Percentiles rank a stretch among this genome's conserved stretches.
These are phyloP conservation scores for Cudoniella acicularis DNA, from an alignment of 495 filamentous ascomycete species.

Conservation along the genomic window DNA sequence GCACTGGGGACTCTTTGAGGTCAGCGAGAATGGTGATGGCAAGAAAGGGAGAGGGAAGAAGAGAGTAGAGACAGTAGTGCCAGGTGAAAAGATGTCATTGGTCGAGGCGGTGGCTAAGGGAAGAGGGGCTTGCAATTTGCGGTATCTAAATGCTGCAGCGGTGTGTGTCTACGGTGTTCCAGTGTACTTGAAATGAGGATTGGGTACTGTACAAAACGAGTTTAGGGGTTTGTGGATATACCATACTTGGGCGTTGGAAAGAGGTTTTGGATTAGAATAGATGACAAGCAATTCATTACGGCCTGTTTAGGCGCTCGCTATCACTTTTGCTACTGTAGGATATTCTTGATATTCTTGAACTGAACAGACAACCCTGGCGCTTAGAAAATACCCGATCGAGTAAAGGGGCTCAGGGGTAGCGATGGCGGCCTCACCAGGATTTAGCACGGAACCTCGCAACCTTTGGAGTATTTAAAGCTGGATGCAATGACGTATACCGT, in stretches of 20 bases:
- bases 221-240: background rate
- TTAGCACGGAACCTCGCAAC: too few relatives aligned
- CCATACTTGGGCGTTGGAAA: constrained; percentile 1
- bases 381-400: too few relatives aligned
- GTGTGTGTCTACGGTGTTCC: constrained; percentile 94
- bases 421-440: background rate
- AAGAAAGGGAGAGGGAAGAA: constrained; percentile 26
- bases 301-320: background rate
- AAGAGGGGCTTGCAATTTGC: constrained; percentile 71
- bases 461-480: too few relatives aligned
- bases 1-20: constrained; percentile 72
- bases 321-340: background rate
- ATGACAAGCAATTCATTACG: background rate
- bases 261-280: background rate
- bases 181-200: constrained; percentile 62
- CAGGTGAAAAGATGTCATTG: constrained; percentile 37
- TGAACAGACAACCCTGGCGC: background rate
- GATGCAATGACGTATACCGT: too few relatives aligned
- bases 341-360: too few relatives aligned
- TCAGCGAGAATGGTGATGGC: constrained; percentile 7
- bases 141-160: constrained; percentile 88
- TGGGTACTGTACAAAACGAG: background rate
- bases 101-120: constrained; percentile 76
- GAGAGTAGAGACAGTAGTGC: constrained; percentile 19
- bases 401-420: background rate